A percentile compares a stretch with the other conserved stretches of the same genome.
Conservation (phyloP, 2,329 filamentous ascomycete genomes). For the Cladophialophora psammophila region DNA sequence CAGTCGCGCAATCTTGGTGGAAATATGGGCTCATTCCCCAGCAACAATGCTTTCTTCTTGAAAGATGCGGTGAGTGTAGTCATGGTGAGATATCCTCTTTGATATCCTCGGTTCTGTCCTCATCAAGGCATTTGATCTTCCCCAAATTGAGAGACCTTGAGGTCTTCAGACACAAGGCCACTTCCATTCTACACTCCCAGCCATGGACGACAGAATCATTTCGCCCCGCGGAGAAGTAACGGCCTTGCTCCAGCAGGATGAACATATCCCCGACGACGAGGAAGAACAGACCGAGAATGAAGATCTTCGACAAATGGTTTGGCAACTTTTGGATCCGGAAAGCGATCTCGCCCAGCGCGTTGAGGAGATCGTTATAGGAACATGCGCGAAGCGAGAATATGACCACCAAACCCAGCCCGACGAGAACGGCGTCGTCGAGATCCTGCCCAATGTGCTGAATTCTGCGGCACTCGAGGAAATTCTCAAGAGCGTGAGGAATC, state of each 20-base stretch:
- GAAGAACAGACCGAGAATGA: not conserved
- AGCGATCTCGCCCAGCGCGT: not conserved
- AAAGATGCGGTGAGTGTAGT: not conserved
- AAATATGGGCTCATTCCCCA: too few species aligned
- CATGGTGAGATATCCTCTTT: not conserved
- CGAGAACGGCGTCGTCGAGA: not conserved
- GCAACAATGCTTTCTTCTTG: not conserved
- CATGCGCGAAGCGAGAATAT: not conserved
- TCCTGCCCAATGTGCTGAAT: conserved; percentile 4
- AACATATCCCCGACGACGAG: not conserved
- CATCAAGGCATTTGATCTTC: too few species aligned
- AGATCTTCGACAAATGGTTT: not conserved
- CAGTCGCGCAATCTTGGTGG: too few species aligned
- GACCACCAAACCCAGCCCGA: not conserved
- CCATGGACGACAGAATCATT: conserved; percentile 7
- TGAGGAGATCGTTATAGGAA: conserved; percentile 4
- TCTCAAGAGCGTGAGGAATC: conserved; percentile 1
- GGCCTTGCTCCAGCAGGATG: conserved; percentile 3
- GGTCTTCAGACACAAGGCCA: not conserved
- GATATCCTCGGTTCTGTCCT: too few species aligned
- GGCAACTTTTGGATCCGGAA: conserved; percentile 3
- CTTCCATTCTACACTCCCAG: not conserved
- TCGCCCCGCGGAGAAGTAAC: not conserved
- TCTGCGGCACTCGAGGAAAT: not conserved
- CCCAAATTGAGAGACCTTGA: too few species aligned